phyloP scores from a whole-genome alignment of 2,329 filamentous ascomycete species.

The Fusarium sp. region DNA sequence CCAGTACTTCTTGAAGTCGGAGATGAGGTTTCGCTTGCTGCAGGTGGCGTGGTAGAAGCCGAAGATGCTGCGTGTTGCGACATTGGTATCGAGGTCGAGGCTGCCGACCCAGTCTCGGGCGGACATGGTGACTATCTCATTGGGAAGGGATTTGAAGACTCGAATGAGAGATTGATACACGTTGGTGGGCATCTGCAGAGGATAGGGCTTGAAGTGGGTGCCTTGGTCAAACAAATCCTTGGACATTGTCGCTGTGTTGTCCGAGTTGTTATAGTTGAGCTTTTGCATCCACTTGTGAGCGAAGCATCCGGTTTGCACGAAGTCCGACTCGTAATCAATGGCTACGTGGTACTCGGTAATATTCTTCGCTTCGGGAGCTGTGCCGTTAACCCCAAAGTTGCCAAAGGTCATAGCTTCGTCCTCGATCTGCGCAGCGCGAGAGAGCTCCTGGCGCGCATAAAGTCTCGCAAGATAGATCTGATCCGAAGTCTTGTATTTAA shows the following conservation, averaged over 20 bases:
- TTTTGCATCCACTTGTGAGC: slow-evolving; percentile 30
- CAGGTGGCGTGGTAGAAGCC: slow-evolving; percentile 55
- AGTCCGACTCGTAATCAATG: slow-evolving; percentile 32
- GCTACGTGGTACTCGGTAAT: slow-evolving; percentile 26
- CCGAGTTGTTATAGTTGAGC: slow-evolving; percentile 23
- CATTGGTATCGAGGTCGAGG: slow-evolving; percentile 22
- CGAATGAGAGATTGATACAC: slow-evolving; percentile 18
- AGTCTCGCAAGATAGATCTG: slow-evolving; percentile 55
- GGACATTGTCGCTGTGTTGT: slow-evolving; percentile 15
- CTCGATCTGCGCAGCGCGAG: slow-evolving; percentile 46
- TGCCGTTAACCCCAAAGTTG: not conserved
- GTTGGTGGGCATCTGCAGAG: slow-evolving; percentile 27
- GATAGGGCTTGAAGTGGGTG: slow-evolving; percentile 15
- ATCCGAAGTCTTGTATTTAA: slow-evolving; percentile 44
- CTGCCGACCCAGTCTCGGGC: slow-evolving; percentile 27
- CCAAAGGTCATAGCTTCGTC: slow-evolving; percentile 18
- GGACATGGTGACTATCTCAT: slow-evolving; percentile 3
- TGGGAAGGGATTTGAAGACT: slow-evolving; percentile 17
- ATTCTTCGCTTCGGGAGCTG: slow-evolving; percentile 29
- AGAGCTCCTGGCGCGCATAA: slow-evolving; percentile 57
- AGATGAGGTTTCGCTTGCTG: slow-evolving; percentile 47
- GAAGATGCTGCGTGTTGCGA: slow-evolving; percentile 51
- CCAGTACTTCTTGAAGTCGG: slow-evolving; percentile 52
- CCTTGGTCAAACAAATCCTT: slow-evolving; percentile 23
- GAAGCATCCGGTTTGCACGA: slow-evolving; percentile 29